Base-by-base conservation (phyloP, 2,329 filamentous ascomycete genomes). In the Ophiosphaerella herpotricha region DNA sequence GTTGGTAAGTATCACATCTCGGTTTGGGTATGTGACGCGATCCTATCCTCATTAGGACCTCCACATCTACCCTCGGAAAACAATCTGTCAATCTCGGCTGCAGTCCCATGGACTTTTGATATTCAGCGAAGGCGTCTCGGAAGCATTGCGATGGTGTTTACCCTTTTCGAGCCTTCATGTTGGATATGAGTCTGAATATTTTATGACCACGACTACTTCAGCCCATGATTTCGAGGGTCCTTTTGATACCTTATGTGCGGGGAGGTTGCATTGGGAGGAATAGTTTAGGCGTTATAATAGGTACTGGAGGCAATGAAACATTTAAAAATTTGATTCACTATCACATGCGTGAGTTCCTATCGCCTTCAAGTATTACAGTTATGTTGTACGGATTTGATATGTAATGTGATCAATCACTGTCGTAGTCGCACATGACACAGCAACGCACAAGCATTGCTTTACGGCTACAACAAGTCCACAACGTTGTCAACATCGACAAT, bases 1-100 rank as follows among this genome's bases (percentile, higher is more conserved):
- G 69, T 69, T 70, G 70, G 70, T 72, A 73, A 72, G 70, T 73
- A 73, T 70, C 60, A 71, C 58, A 70, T 71, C 63, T 71, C 65
- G 26, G 58, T 71, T 70, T 67, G 69, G 62, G 69, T 67, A 70
- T 72, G 68, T 71, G 68, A 71, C 62, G 66, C 66, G 68, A 61
- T 71, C 63, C 66, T 60, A 61, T 71, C 63, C 66, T 60, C 26
- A 39, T 55, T 35, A 55, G 59, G 50, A 62, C 58, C 62, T 70
- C 64, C 67, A 66, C 66, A 69, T 65, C 45, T 52, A 64, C 64
- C 61, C 63, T 66, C 55, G 62, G 60, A 65, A 61, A 55, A 16
- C 14, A 14, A 31, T 57, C 33, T 57, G 54, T 52, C 52, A 62
- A 64, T 50, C 39, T 56, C 49, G 60, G 56, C 63, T 60, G 52